Base-by-base conservation (phyloP, 441 rosid genomes). In the Cnidoscolus chayamansa region DNA sequence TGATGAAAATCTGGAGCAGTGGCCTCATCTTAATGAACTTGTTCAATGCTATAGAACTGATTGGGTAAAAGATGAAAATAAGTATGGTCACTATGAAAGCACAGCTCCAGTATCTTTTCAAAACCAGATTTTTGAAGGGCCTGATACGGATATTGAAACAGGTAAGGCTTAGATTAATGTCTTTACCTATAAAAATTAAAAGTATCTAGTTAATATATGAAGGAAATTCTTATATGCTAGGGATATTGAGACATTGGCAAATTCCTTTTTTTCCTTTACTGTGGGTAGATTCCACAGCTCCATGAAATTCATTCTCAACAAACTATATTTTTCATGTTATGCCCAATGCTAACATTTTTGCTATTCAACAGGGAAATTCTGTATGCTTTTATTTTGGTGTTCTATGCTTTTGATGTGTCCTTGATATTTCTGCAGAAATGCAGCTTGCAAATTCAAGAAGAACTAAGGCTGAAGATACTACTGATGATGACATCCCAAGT, bases 51-150 rank as follows among this genome's bases (percentile, higher is more conserved):
- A 91, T 60, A 88, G 78, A 78, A 81, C 97, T 65, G 97, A 96
- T 58, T 96, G 97, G 99, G 86, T 93, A 12, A 96, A 93, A 76
- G 99, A 93, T 87, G 97, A 90, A 50, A 82, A 81, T 78, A 96
- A 96, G 82, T 96, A 96, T 76, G 99, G 99, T 31, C 97, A 91
- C 67, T 93, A 89, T 53, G 97, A 96, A 70, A 71, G 82, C 78
- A 74, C 81, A 58, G 68, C 89, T 25, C 91, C 88, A 19, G 87
- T 81, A 69, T 66, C 89, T 71, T 89, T 96, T 78, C 96, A 85
- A 45, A 91, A 73, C 78, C 99, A 96, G 84, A 87, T 96, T 68
- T 96, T 89, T 80, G 99, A 96, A 87, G 99, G 97, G 17, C 99
- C 97, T 1, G 99, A 96, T 84, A 84, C 97, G 0, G 99, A 96